Evolutionary conservation across 1,284 basidiomycete genomes (phyloP), one percentile per base, ranked within the genome.

Genomic region (Apiotrichum sp.): DNA sequence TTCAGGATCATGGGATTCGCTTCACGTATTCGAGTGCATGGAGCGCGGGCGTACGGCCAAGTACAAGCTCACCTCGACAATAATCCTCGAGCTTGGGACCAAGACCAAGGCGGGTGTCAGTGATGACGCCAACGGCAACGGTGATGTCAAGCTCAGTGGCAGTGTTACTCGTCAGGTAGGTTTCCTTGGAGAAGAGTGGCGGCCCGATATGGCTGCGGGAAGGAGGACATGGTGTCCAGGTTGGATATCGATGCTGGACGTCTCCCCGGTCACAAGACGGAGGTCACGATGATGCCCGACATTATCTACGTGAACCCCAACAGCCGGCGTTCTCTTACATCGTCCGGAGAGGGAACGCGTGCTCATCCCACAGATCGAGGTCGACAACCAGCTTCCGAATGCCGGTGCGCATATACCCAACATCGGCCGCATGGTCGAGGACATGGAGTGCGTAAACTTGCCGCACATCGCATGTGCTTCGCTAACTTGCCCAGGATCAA

Each of bases 1-100:
- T 3, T 49, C 56, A 2, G 71, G 71, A 2, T 86, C 89, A 43
- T 99, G 96, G 96, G 93, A 98, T 74, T 96, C 93, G 4, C 90
- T 99, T 59, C 96, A 99, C 73, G 95, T 98, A 45, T 98, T 99
- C 68, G 96, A 98, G 74, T 85, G 88, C 3, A 82, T 83, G 33
- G 93, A 97, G 73, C 84, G 92, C 47, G 91, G 91, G 6, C 82
- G 93, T 46, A 86, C 87, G 65, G 91, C 95, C 3, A 89, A 90
- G 70, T 98, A 98, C 80, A 98, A 98, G 78, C 81, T 99, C 57
- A 98, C 95, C 0, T 93, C 89, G 41, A 98, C 96, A 2, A 84
- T 98, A 61, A 97, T 98, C 89, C 84, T 99, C n/a, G 88, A 93
- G 60, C 83, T 98, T 47, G 80, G 86, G 52, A 86, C 87, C 47